Conservation (phyloP, 2,329 filamentous ascomycete species). For the Chaetomium strumarium region DNA sequence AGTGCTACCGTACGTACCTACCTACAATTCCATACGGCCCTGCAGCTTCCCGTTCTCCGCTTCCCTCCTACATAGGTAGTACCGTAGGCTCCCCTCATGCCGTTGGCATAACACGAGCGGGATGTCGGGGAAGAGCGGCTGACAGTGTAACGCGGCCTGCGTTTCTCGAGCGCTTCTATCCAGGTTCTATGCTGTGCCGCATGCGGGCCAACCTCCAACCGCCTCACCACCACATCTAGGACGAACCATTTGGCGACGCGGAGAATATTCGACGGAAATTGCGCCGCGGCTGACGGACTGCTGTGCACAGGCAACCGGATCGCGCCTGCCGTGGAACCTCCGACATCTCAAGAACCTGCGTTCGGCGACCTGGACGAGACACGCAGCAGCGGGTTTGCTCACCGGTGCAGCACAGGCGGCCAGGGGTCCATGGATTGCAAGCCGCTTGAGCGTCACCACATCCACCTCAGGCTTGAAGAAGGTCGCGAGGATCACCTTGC, state of each 20-base stretch:
- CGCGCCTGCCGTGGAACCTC: not conserved
- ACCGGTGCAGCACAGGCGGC: not conserved
- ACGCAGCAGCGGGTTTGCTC: not conserved
- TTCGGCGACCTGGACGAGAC: not conserved
- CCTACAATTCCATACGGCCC: too few species aligned
- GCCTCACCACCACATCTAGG: not conserved
- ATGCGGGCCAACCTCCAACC: not conserved
- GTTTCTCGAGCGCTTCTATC: not conserved
- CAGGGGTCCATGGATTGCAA: too few species aligned
- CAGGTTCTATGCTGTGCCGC: constrained; percentile 6
- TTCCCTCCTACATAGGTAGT: too few species aligned
- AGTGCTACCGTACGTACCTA: too few species aligned
- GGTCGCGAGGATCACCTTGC: too few species aligned
- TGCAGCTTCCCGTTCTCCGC: not conserved
- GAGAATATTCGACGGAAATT: not conserved
- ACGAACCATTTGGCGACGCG: not conserved
- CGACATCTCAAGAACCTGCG: not conserved
- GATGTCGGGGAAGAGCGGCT: not conserved
- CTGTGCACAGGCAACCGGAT: not conserved
- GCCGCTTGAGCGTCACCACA: too few species aligned
- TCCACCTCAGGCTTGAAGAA: too few species aligned
- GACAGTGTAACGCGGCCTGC: not conserved
- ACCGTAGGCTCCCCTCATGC: too few species aligned
- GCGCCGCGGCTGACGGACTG: not conserved
- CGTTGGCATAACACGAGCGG: not conserved